Evolutionary conservation across 1,284 basidiomycete genomes (phyloP).

Genomic region (Neolentinus lepideus): DNA sequence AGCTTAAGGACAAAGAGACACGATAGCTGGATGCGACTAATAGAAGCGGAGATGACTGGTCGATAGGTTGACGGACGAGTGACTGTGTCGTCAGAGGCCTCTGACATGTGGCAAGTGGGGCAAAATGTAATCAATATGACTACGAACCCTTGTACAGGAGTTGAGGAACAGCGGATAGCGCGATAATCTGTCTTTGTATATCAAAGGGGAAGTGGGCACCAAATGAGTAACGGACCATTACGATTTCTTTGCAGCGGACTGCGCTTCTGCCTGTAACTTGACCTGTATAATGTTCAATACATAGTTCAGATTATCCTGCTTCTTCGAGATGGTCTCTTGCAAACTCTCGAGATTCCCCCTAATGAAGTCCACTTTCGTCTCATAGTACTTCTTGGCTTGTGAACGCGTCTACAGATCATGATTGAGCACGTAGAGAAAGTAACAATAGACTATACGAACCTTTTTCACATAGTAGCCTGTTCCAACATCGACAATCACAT

Average conservation of each 20-base stretch:
- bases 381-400: slow-evolving; percentile 78
- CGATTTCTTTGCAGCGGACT: slow-evolving; percentile 20
- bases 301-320: slow-evolving; percentile 82
- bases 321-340: slow-evolving; percentile 82
- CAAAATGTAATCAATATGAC: too few relatives aligned
- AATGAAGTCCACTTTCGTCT: slow-evolving; percentile 72
- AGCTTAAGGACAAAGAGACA: too few relatives aligned
- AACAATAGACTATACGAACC: slow-evolving; percentile 34
- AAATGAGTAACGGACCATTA: neutral
- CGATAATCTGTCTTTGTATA: too few relatives aligned
- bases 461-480: slow-evolving; percentile 97
- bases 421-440: slow-evolving; percentile 3
- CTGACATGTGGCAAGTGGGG: too few relatives aligned
- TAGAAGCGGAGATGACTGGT: too few relatives aligned
- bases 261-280: slow-evolving; percentile 54
- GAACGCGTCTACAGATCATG: slow-evolving; percentile 52
- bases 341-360: slow-evolving; percentile 74
- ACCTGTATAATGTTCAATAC: slow-evolving; percentile 69
- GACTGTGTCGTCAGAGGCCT: too few relatives aligned
- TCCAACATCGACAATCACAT: slow-evolving; percentile 93
- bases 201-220: neutral
- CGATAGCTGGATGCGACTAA: too few relatives aligned
- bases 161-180: too few relatives aligned
- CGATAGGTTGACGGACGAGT: too few relatives aligned
- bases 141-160: too few relatives aligned